phyloP scores from a whole-genome alignment of 768 basidiomycete species.

The Galerina sulciceps region DNA sequence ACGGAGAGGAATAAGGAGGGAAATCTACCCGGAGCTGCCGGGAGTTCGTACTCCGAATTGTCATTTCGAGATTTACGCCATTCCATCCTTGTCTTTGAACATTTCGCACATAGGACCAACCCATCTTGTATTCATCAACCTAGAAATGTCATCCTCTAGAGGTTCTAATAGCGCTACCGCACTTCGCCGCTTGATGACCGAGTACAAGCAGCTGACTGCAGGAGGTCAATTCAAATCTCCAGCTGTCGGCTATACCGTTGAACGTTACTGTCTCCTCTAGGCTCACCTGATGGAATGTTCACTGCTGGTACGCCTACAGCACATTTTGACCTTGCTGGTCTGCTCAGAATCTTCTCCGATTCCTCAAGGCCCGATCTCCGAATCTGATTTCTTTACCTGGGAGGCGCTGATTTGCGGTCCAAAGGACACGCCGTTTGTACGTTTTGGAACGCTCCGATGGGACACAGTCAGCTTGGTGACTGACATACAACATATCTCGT shows the following conservation, averaged over 20 bases:
- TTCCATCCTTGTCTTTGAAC: constrained; percentile 3
- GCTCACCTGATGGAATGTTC: constrained; percentile 94
- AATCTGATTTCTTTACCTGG: constrained; percentile 95
- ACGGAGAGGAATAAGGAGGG: neutral
- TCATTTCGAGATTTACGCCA: neutral
- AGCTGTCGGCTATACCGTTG: neutral
- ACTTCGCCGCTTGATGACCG: constrained; percentile 87
- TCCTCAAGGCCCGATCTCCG: constrained; percentile 73
- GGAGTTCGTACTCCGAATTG: neutral
- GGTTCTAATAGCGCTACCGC: constrained; percentile 68
- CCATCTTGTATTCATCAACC: neutral
- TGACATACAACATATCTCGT: constrained; percentile 5
- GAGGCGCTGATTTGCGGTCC: constrained; percentile 94
- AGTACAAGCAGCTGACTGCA: constrained; percentile 85
- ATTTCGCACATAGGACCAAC: neutral
- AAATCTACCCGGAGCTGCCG: neutral
- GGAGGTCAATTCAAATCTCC: constrained; percentile 52
- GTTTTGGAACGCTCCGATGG: constrained; percentile 26
- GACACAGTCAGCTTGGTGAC: neutral
- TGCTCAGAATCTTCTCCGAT: neutral
- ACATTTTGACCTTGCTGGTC: neutral
- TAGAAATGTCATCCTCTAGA: constrained; percentile 35
- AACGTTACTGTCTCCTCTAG: constrained; percentile 35
- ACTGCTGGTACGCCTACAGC: constrained; percentile 66
- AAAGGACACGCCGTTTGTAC: constrained; percentile 92